phyloP scores from a whole-genome alignment of 2,329 filamentous ascomycete species.

The Chaetomiaceae sp. region DNA sequence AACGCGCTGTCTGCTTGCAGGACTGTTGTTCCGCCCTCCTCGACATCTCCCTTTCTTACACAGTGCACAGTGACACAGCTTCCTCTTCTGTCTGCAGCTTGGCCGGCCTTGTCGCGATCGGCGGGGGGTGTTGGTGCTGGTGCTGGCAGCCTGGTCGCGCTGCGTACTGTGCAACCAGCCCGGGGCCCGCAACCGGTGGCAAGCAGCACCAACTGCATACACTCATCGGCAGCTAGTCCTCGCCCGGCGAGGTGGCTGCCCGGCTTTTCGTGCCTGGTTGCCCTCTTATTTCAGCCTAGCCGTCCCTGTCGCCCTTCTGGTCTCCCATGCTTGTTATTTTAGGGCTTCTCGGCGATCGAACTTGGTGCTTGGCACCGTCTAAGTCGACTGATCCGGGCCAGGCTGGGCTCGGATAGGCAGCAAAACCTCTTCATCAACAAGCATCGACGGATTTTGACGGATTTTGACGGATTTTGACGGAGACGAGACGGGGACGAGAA shows the following conservation, averaged over 20 bases:
- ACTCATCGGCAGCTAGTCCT: conserved; percentile 12
- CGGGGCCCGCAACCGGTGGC: conserved; percentile 16
- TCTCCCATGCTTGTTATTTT: conserved; percentile 12
- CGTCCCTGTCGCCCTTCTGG: not conserved
- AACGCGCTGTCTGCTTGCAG: too few relatives aligned
- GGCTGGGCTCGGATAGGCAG: conserved; percentile 7
- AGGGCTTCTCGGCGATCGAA: conserved; percentile 8
- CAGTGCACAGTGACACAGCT: too few relatives aligned
- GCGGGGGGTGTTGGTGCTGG: not conserved
- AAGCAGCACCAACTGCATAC: conserved; percentile 19
- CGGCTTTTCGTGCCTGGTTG: conserved; percentile 34
- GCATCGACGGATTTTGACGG: not conserved
- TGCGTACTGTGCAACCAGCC: conserved; percentile 13
- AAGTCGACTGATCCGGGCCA: conserved; percentile 3
- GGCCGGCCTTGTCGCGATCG: not conserved
- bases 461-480: not conserved
- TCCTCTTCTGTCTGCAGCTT: not conserved
- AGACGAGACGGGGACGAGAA: not conserved
- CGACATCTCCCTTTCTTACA: too few relatives aligned
- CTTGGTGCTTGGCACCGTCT: conserved; percentile 10
- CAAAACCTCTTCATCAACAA: not conserved
- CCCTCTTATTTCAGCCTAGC: conserved; percentile 22
- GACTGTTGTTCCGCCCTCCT: too few relatives aligned
- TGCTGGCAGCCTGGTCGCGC: not conserved
- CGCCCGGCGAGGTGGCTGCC: conserved; percentile 27